Evolutionary conservation across 768 basidiomycete species (phyloP), one percentile per base, ranked within the genome.

Genomic region (Russula abietina): DNA sequence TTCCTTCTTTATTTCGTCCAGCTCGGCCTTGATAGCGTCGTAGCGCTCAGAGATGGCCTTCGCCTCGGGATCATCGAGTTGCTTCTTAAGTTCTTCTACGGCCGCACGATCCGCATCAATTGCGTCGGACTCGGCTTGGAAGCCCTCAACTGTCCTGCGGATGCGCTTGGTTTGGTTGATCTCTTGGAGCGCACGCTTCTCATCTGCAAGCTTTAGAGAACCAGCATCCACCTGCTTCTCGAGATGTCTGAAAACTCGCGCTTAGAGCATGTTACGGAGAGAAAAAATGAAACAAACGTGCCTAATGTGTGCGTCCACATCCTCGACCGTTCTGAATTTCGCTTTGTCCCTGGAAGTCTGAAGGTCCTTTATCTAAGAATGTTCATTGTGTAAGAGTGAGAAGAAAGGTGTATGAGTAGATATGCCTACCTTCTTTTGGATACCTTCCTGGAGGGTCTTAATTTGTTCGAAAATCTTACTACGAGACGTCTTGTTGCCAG

Each of bases 211-310:
- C 72, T 92, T 97, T 81, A 99, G 81, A 62, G 70, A 84, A 28
- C 96, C 96, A 5, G 91, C 91, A 71, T 98, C 96, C 57, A 99
- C 87, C 72, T 93, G 90, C 71, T 84, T 88, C 55, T 98, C 91
- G 63, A 97, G 78, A 64, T 86, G 79, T 69, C 93, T 95, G 70
- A 36, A 54, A 38, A 24, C 46, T 33, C n/a, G 58, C 52, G 36
- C 60, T 65, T 64, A 48, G 63, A 54, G 33, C 60, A 45, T 59
- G 61, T 67, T 59, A 50, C 39, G 12, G 4, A 48, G 49, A 49
- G 49, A 49, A 30, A 30, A 62, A 45, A 64, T 3, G 17, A 43
- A 54, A 11, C n/a, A 52, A 57, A 73, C 87, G 19, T 75, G 93
- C 96, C 83, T 82, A 75, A 98, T 87, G 65, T 88, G 90, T 45